Conservation (phyloP, 306 rosid genomes). For the Rosa rugosa region DNA sequence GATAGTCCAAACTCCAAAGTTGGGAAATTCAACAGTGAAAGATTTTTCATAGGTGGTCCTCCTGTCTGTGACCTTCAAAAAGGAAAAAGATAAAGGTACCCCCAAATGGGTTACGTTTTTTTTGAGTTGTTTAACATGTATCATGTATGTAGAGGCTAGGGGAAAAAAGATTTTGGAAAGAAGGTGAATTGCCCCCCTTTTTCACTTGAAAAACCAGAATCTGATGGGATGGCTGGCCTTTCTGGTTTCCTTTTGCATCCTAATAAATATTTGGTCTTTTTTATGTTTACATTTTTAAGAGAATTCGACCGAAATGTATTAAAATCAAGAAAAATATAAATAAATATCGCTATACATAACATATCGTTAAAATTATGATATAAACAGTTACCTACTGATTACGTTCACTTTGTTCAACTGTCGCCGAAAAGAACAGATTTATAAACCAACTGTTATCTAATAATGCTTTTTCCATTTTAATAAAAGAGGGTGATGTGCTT, state of each 20-base stretch:
- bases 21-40: not conserved
- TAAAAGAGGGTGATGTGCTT: constrained; percentile 11
- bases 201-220: not conserved
- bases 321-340: too few species aligned
- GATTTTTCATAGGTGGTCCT: constrained; percentile 2
- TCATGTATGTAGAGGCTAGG: not conserved
- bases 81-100: not conserved
- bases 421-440: not conserved
- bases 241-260: not conserved
- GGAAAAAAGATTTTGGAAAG: not conserved
- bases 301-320: too few species aligned
- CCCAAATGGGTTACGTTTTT: not conserved
- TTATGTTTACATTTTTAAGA: too few species aligned
- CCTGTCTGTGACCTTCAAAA: constrained; percentile 9
- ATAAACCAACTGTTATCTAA: not conserved
- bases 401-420: not conserved
- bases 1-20: constrained; percentile 2
- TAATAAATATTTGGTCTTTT: not conserved
- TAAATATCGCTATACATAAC: too few species aligned
- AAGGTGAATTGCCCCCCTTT: too few species aligned
- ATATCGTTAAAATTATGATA: too few species aligned
- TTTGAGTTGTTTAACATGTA: not conserved
- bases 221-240: not conserved
- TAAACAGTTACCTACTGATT: too few species aligned
- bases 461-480: not conserved